Percentiles rank a stretch among this genome's conserved stretches.
Conservation (phyloP, 164 flowering plant genomes). For the Berberis vulgaris region DNA sequence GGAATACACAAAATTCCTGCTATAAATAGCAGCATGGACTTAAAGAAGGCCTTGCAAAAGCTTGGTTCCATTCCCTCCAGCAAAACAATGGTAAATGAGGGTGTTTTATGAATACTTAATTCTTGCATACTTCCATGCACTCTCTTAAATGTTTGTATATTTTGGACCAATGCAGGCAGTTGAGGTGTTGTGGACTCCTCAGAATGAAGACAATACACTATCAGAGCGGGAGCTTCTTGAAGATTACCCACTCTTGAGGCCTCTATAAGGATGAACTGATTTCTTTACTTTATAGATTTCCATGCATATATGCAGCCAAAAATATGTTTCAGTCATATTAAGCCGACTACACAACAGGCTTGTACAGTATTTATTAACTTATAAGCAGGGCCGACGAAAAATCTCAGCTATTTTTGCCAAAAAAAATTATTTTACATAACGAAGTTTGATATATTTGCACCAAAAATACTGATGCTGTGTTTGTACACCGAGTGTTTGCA, state of each 20-base stretch:
- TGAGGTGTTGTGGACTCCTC: conserved; percentile 98
- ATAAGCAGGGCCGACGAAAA: too few relatives aligned
- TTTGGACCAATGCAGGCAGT: conserved; percentile 49
- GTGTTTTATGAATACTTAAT: not conserved
- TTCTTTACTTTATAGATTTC: conserved; percentile 1
- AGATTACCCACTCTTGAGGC: conserved; percentile 92
- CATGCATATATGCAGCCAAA: too few relatives aligned
- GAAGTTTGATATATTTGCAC: too few relatives aligned
- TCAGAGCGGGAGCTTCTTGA: conserved; percentile 79
- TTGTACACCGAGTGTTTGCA: too few relatives aligned
- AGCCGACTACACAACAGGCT: too few relatives aligned
- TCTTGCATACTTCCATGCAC: not conserved
- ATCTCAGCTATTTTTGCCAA: too few relatives aligned
- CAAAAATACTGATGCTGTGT: too few relatives aligned
- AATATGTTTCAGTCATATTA: too few relatives aligned
- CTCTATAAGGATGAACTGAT: conserved; percentile 29
- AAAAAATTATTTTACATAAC: too few relatives aligned
- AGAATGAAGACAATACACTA: conserved; percentile 76
- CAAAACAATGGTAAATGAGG: conserved; percentile 46
- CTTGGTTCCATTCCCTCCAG: conserved; percentile 75
- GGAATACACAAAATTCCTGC: conserved; percentile 71
- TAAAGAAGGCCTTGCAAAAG: conserved; percentile 86
- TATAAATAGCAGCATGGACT: conserved; percentile 63
- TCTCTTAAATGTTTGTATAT: conserved; percentile 7
- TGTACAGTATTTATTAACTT: too few relatives aligned